These are phyloP conservation scores for Alternaria burnsii DNA, from an alignment of 2,329 filamentous ascomycete genomes.

Conservation along the genomic window DNA sequence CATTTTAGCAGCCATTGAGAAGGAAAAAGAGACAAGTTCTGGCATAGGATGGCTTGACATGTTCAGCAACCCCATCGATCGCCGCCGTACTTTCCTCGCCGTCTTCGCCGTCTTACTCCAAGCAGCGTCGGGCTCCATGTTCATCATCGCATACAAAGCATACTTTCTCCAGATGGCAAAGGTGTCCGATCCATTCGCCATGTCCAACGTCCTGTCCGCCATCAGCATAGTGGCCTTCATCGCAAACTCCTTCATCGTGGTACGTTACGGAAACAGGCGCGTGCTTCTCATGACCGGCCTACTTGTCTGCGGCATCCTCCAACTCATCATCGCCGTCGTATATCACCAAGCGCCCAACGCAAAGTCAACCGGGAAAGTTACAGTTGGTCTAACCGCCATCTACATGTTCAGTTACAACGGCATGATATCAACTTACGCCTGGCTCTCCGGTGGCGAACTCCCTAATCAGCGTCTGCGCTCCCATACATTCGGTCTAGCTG, in stretches of 20 bases:
- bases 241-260: conserved; percentile 63
- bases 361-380: conserved; percentile 54
- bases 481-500: conserved; percentile 65
- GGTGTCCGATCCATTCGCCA: conserved; percentile 64
- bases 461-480: conserved; percentile 65
- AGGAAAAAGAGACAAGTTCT: conserved; percentile 41
- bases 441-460: conserved; percentile 66
- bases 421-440: conserved; percentile 65
- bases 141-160: conserved; percentile 54
- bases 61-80: conserved; percentile 47
- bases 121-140: conserved; percentile 51
- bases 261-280: conserved; percentile 62
- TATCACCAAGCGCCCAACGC: conserved; percentile 57
- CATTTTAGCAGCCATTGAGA: conserved; percentile 47
- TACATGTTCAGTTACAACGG: conserved; percentile 65
- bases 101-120: conserved; percentile 49
- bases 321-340: conserved; percentile 63
- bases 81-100: conserved; percentile 47
- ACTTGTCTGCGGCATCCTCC: conserved; percentile 61
- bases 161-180: conserved; percentile 70
- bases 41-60: conserved; percentile 47
- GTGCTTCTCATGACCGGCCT: conserved; percentile 63
- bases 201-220: conserved; percentile 63
- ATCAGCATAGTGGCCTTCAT: conserved; percentile 65
- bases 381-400: conserved; percentile 63